Evolutionary conservation across 2,329 filamentous ascomycete genomes (phyloP).

Genomic region (Capronia epimyces): DNA sequence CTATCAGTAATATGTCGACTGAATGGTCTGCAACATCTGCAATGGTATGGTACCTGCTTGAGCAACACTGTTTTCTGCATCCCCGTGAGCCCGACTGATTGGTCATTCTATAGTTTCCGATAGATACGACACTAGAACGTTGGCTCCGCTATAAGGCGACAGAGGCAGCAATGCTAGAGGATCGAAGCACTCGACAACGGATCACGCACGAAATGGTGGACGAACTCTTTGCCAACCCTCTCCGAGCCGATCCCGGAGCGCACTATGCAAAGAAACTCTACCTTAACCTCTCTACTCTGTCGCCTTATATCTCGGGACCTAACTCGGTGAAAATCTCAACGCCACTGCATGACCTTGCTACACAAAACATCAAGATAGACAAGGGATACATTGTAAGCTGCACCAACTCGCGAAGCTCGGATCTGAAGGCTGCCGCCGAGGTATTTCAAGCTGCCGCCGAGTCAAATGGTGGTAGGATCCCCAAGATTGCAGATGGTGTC

Average conservation of each 20-base stretch:
- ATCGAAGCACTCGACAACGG: conserved; percentile 48
- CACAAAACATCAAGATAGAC: conserved; percentile 69
- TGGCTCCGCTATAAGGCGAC: conserved; percentile 79
- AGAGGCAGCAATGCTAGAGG: conserved; percentile 51
- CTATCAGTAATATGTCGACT: conserved; percentile 42
- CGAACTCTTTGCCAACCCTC: conserved; percentile 60
- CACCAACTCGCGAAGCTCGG: conserved; percentile 77
- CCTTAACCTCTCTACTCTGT: conserved; percentile 74
- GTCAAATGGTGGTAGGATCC: conserved; percentile 54
- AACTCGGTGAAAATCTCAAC: conserved; percentile 87
- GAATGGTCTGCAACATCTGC: conserved; percentile 34
- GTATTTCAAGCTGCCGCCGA: conserved; percentile 75
- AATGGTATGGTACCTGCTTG: too few relatives aligned
- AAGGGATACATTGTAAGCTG: conserved; percentile 86
- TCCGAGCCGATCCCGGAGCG: conserved; percentile 69
- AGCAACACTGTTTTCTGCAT: too few relatives aligned
- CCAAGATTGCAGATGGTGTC: conserved; percentile 69
- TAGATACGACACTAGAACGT: conserved; percentile 63
- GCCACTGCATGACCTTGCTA: conserved; percentile 66
- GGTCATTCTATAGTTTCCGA: conserved; percentile 77
- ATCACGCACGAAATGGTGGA: conserved; percentile 72
- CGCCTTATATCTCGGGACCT: conserved; percentile 78
- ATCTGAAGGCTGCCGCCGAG: conserved; percentile 72
- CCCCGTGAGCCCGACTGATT: too few relatives aligned
- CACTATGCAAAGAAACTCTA: conserved; percentile 78